Conservation (phyloP, 2,329 filamentous ascomycete species). For the Emydomyces testavorans region DNA sequence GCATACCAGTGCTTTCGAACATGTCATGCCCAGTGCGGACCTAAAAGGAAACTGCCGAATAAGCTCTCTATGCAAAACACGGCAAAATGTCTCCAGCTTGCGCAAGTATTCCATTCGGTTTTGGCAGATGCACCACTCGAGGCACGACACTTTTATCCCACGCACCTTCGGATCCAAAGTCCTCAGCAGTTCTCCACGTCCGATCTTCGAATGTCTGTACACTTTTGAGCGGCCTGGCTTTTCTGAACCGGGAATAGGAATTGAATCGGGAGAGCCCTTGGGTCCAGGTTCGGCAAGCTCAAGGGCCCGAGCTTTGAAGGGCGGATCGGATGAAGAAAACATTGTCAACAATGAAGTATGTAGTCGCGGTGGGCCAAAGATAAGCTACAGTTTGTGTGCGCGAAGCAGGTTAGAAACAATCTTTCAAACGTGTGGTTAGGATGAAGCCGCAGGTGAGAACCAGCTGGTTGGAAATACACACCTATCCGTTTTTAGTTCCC, state of each 20-base stretch:
- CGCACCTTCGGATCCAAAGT: constrained; percentile 57
- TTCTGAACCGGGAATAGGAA: constrained; percentile 64
- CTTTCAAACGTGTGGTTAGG: no score
- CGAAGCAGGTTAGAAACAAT: background rate
- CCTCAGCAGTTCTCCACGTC: constrained; percentile 55
- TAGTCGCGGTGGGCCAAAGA: background rate
- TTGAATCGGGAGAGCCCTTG: constrained; percentile 63
- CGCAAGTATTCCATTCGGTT: background rate
- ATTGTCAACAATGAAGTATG: constrained; percentile 1
- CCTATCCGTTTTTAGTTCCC: no score
- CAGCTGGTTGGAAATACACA: no score
- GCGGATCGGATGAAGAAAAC: constrained; percentile 12
- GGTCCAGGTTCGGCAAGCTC: constrained; percentile 45
- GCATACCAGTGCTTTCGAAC: constrained; percentile 54
- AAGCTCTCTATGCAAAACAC: background rate
- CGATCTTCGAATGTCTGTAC: constrained; percentile 73
- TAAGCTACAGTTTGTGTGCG: background rate
- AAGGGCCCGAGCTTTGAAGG: constrained; percentile 4
- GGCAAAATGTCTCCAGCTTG: background rate
- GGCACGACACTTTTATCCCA: constrained; percentile 13
- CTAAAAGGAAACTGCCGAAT: constrained; percentile 19
- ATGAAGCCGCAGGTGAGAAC: no score
- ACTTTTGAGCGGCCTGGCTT: constrained; percentile 59
- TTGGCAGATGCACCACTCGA: background rate
- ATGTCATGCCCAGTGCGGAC: constrained; percentile 64